Conservation (phyloP, 192 early-diverging fungal species). For the Coemansia aciculifera region DNA sequence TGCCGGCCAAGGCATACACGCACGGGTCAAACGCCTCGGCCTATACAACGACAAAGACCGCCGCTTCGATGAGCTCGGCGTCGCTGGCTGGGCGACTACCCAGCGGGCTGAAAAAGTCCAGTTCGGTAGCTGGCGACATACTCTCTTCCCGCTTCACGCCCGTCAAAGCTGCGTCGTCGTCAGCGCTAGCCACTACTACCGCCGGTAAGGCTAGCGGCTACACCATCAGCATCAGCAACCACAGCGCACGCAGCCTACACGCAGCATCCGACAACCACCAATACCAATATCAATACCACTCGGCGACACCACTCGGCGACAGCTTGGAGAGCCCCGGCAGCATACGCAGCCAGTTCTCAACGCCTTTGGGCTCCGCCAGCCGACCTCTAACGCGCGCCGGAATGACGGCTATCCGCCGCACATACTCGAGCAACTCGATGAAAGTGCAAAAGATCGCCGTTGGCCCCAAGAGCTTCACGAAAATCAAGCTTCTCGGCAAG, state of each 20-base stretch:
- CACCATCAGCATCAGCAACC: constrained; percentile 55
- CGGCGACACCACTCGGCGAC: constrained; percentile 25
- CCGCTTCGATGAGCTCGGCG: constrained; percentile 13
- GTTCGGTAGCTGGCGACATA: constrained; percentile 42
- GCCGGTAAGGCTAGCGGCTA: constrained; percentile 20
- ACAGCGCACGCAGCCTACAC: constrained; percentile 44
- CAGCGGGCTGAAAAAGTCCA: constrained; percentile 46
- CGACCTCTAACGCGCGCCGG: constrained; percentile 47
- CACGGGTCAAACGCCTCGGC: constrained; percentile 27
- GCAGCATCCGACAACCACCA: constrained; percentile 6
- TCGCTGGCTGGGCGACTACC: constrained; percentile 30
- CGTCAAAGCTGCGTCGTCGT: constrained; percentile 17
- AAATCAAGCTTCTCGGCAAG: constrained; percentile 90
- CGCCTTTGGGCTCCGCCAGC: constrained; percentile 23
- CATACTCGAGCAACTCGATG: constrained; percentile 81
- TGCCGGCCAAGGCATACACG: constrained; percentile 48
- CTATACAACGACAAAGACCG: constrained; percentile 27
- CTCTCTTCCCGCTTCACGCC: constrained; percentile 26
- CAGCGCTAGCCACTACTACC: constrained; percentile 5
- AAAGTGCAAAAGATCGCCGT: constrained; percentile 81
- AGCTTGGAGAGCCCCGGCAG: constrained; percentile 53
- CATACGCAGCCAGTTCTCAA: constrained; percentile 36
- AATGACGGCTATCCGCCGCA: constrained; percentile 64
- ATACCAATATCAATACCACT: constrained; percentile 3
- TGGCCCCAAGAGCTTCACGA: constrained; percentile 81